These are phyloP conservation scores for Geotrichum europaeum DNA, from an alignment of 1,139 yeast genomes.

Conservation along the genomic window DNA sequence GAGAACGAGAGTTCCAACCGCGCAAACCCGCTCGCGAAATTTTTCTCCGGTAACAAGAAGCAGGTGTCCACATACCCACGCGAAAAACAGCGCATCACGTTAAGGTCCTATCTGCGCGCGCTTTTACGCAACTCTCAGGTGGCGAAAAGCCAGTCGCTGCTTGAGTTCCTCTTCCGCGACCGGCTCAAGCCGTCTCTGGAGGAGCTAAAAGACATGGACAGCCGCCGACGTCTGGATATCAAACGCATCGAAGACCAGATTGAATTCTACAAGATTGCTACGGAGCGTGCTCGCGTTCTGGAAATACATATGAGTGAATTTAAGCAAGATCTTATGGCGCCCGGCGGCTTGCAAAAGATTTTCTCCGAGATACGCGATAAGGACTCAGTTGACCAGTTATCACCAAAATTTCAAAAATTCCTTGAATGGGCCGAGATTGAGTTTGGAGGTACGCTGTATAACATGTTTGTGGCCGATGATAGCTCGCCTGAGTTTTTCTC, in stretches of 20 bases:
- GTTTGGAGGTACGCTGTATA: constrained; percentile 76
- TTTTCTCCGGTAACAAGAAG: background rate
- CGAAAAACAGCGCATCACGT: constrained; percentile 68
- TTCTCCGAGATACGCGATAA: constrained; percentile 59
- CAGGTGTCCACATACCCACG: constrained; percentile 36
- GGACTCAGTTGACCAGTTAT: constrained; percentile 50
- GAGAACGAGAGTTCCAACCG: constrained; percentile 6
- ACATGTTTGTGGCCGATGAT: constrained; percentile 72
- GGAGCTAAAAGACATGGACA: constrained; percentile 51
- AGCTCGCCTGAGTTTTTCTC: constrained; percentile 66
- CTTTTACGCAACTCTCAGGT: constrained; percentile 53
- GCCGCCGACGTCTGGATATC: constrained; percentile 56
- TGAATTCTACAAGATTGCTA: constrained; percentile 66
- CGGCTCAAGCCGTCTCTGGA: constrained; percentile 36
- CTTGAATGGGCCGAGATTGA: constrained; percentile 79
- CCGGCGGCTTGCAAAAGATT: constrained; percentile 47
- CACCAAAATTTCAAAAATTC: constrained; percentile 62
- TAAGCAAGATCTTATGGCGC: constrained; percentile 45
- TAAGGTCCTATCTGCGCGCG: constrained; percentile 62
- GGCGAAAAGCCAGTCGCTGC: constrained; percentile 46
- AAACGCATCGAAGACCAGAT: constrained; percentile 58
- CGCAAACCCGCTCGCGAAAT: background rate
- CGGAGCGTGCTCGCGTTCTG: constrained; percentile 42
- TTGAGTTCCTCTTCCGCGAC: constrained; percentile 46
- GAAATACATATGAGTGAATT: constrained; percentile 49